Base-by-base conservation (phyloP, 805 yeast genomes). In the Lipomyces oligophaga region DNA sequence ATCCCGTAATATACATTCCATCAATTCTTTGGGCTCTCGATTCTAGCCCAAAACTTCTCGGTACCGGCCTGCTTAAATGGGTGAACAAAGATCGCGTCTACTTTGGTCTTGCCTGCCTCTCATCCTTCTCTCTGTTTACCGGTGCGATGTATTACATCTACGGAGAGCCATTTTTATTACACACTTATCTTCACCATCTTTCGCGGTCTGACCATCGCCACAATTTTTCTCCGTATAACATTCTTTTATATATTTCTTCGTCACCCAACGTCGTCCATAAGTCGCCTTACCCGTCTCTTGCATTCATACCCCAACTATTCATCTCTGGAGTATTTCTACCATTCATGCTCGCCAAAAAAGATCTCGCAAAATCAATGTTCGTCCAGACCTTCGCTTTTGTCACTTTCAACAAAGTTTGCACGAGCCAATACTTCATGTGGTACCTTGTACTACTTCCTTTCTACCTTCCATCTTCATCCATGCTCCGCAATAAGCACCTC, bases 371-470 rank as follows among this genome's bases (percentile, higher is more conserved):
- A 38, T 72, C 83, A 2, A 60, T 83, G 52, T 89, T 90, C 52
- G 68, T 88, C 10, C 93, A 85, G 63, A 84, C 94, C 0, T 76
- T 83, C 58, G 72, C 80, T n/a, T 85, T 84, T 65, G 88, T 84
- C 15, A 70, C 85, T 1, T 83, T 77, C 66, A 84, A 84, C 67
- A 84, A 84, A 65, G 93, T 84, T 19, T 81, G 87, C 60, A 93
- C 98, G 0, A 86, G 96, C 1, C 98, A 93, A 68, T 93, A 93
- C 66, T 93, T 93, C 66, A 78, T 90, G 52, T 93, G 98, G 98
- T 93, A 83, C 60, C 67, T 93, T 58, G 84, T 88, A 11, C 78
- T 89, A 55, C 64, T 90, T 34, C 97, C 98, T 1, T 77, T 85
- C 44, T 81, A 70, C 58, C 62, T 87, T 5, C 70, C 81, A 1